Base-by-base conservation (phyloP, 179 eudicot genomes). In the Heliamphora pulchella region DNA sequence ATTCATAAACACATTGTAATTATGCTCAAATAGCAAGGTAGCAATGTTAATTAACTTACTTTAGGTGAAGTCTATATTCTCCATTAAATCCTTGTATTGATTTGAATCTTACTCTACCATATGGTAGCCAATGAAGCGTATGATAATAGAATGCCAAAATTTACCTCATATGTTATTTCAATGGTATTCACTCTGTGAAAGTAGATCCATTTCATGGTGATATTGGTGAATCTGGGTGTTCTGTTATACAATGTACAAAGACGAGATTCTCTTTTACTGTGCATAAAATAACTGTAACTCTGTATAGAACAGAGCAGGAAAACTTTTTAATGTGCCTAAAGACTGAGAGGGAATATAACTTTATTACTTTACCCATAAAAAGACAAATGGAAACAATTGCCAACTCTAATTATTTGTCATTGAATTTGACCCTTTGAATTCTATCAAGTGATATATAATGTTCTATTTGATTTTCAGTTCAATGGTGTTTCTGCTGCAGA, bases 401-500 rank as follows among this genome's bases (percentile, higher is more conserved):
- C 5, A 22, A 47, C 5, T 0, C 6, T 44, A 72, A 48, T 10
- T 41, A 53, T 74, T 13, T 39, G n/a, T 4, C 64, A 5, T 18
- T 6, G 3, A 18, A 2, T 74, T 31, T 55, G 13, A 57, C 15
- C 11, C 6, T 54, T 39, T 13, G 8, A 51, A 13, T 74, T 22
- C 14, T 14, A 44, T 43, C 8, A 0, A 0, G 31, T 54, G 3
- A 14, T 2, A 73, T 20, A 39, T n/a, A 51, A 51, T 54, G 46
- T 73, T 53, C 9, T 8, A 22, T 31, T 15, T 74, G 20, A 15
- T 54, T 73, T 47, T 31, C 1, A 18, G 43, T 50, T 51, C 17
- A 8, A 20, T 71, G 58, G 65, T 71, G 9, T 74, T 53, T 74
- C 78, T 66, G 64, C 48, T 83, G 78, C 90, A 94, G 98, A 89